Conservation (phyloP, 345 rosid species). For the Populus nigra region DNA sequence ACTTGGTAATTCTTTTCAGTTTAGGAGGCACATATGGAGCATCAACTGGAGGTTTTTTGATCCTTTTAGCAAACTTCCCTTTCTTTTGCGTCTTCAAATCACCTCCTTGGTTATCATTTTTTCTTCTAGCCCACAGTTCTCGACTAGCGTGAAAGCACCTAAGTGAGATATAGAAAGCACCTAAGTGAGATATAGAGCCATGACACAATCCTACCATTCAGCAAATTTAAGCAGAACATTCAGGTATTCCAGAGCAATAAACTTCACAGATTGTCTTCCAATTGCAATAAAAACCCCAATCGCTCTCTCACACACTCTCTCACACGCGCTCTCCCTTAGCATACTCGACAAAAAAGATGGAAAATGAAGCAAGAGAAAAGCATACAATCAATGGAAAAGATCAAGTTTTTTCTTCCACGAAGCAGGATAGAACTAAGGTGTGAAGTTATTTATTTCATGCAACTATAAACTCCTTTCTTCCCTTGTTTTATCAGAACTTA, state of each 20-base stretch:
- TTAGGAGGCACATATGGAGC: constrained; percentile 73
- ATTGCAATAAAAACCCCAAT: too few species aligned
- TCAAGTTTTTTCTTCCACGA: background rate
- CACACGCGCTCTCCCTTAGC: background rate
- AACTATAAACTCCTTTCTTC: background rate
- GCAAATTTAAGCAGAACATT: background rate
- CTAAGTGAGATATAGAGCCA: constrained; percentile 31
- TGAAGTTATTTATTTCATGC: background rate
- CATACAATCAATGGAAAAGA: background rate
- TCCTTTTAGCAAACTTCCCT: constrained; percentile 64
- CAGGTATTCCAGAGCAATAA: constrained; percentile 6
- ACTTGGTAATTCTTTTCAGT: constrained; percentile 44
- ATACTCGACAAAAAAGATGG: background rate
- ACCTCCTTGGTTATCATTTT: constrained; percentile 38
- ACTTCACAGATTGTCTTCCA: background rate
- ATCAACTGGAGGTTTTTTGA: constrained; percentile 61
- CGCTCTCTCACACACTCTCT: too few species aligned
- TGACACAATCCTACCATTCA: background rate
- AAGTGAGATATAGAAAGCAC: constrained; percentile 40
- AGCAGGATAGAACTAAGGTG: background rate
- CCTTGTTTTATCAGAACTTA: too few species aligned
- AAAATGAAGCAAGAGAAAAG: background rate
- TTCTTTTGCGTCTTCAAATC: constrained; percentile 55
- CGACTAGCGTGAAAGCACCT: constrained; percentile 67
- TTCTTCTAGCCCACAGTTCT: constrained; percentile 43